Evolutionary conservation across 2,329 filamentous ascomycete species (phyloP).

Genomic region (Daldinia eschscholtzii): DNA sequence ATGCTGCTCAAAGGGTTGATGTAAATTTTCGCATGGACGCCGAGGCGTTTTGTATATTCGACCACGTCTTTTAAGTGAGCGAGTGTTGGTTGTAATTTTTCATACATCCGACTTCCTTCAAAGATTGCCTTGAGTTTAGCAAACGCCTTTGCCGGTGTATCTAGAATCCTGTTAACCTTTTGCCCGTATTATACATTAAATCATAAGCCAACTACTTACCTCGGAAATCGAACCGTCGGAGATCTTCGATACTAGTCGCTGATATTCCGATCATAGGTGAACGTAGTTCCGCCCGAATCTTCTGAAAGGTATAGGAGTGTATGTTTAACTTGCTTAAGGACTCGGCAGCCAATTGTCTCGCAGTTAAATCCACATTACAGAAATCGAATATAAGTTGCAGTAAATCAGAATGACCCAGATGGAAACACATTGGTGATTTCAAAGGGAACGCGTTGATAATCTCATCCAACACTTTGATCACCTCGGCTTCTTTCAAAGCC

Average conservation of each 20-base stretch:
- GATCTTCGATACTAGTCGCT: constrained; percentile 89
- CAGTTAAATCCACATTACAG: constrained; percentile 79
- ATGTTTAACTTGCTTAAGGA: constrained; percentile 89
- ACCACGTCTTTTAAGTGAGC: constrained; percentile 84
- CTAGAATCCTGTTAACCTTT: constrained; percentile 52
- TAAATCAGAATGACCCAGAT: constrained; percentile 89
- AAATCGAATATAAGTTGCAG: constrained; percentile 90
- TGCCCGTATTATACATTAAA: neutral
- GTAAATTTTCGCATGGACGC: constrained; percentile 82
- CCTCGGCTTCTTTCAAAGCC: constrained; percentile 91
- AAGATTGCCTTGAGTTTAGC: constrained; percentile 70
- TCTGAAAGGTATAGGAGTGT: constrained; percentile 82
- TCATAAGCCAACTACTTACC: constrained; percentile 59
- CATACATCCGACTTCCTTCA: constrained; percentile 74
- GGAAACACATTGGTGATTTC: constrained; percentile 84
- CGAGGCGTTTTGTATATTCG: constrained; percentile 80
- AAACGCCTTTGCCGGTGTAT: constrained; percentile 69
- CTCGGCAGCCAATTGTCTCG: constrained; percentile 81
- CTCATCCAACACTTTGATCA: constrained; percentile 94
- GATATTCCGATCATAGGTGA: constrained; percentile 85
- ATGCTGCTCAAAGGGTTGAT: constrained; percentile 87
- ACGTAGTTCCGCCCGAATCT: constrained; percentile 84
- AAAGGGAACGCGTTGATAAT: constrained; percentile 85
- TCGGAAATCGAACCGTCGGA: constrained; percentile 91
- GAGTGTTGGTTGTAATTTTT: constrained; percentile 80